Evolutionary conservation across 176 grass and related monocot genomes (phyloP), one percentile per base, ranked within the genome.

Genomic region (Juncus effusus): DNA sequence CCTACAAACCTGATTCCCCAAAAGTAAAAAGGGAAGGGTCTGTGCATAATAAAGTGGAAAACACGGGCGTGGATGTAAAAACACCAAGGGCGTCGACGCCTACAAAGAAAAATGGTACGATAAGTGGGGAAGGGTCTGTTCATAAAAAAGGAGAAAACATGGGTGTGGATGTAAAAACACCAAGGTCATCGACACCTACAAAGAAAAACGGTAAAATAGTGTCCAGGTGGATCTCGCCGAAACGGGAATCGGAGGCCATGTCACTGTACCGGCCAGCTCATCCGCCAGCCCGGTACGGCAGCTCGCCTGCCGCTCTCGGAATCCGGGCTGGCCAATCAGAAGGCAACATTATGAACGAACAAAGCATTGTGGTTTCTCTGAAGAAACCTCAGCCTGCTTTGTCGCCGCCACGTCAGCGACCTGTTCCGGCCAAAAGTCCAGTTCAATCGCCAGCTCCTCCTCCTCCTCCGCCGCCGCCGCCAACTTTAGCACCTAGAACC

Each of bases 201-300:
- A 90, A 90, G 79, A 78, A 83, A 63, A 54, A 89, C 67, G 85
- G 78, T 67, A 68, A 92, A 83, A 66, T 74, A 73, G 72, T 86
- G 67, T 54, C 36, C 11, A 79, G 88, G 75, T 92, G 88, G 88
- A 67, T 89, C 55, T 97, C 88, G 64, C 88, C 83, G 64, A 86
- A 80, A 19, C 89, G 84, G 72, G 83, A 82, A 68, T 92, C 88
- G 61, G 80, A 80, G 67, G 76, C 83, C 63, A 68, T 42, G 41
- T 79, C 85, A 79, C 77, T 86, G 63, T 59, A 82, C 77, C 77
- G 72, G 60, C 88, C 88, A 68, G 78, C 64, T 59, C 88, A 92
- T 58, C 93, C 88, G 75, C 88, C 93, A 80, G 89, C 88, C 41
- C 82, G 93, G 72, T 89, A 97, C 64, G 39, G 75, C 9, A 92